These are phyloP conservation scores for Gossypium davidsonii DNA, from an alignment of 441 rosid species.

Conservation along the genomic window DNA sequence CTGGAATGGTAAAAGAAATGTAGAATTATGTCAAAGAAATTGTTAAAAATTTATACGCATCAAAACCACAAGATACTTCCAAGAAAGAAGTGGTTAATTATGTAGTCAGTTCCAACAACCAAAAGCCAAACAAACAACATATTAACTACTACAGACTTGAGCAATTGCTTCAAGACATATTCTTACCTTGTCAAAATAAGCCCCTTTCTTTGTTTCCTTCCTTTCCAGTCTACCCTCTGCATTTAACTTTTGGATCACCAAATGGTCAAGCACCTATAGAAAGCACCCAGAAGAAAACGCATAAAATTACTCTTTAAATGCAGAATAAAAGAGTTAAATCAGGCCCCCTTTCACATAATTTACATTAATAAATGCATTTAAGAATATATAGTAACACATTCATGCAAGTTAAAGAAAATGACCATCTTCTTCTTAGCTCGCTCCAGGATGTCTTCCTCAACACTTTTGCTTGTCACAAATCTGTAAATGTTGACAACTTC, in stretches of 20 bases:
- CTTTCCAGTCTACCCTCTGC: slow-evolving; percentile 99
- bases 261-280: slow-evolving; percentile 91
- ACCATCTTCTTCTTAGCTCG: slow-evolving; percentile 99
- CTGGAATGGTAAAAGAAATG: slow-evolving; percentile 36
- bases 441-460: slow-evolving; percentile 99
- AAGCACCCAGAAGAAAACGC: slow-evolving; percentile 21
- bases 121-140: neutral
- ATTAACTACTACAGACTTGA: neutral
- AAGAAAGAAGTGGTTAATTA: neutral
- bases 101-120: neutral
- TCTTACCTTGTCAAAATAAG: slow-evolving; percentile 88
- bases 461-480: slow-evolving; percentile 99
- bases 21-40: neutral
- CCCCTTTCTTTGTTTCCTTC: slow-evolving; percentile 94
- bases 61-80: neutral
- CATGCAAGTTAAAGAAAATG: slow-evolving; percentile 2
- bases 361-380: neutral
- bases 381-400: neutral
- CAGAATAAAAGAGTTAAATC: neutral
- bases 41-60: neutral
- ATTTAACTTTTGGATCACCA: slow-evolving; percentile 98
- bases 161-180: neutral
- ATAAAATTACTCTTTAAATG: slow-evolving; percentile 3
- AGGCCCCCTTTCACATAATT: slow-evolving; percentile 8
- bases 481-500: slow-evolving; percentile 98